A percentile compares a stretch with the other conserved stretches of the same genome.
phyloP scores from a whole-genome alignment of 805 yeast genomes.

The Wickerhamiella australiensis region DNA sequence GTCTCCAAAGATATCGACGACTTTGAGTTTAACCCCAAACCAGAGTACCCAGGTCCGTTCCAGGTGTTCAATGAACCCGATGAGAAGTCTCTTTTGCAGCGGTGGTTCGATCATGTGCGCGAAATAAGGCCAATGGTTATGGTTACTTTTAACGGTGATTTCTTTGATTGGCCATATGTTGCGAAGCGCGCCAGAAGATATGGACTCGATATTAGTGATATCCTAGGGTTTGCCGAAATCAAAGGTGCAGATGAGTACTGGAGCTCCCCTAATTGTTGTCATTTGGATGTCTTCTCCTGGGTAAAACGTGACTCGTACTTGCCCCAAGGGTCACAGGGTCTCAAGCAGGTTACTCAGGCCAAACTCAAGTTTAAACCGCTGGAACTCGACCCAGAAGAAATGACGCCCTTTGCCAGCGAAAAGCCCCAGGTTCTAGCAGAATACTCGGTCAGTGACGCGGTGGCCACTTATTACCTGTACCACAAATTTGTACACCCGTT shows the following conservation, averaged over 20 bases:
- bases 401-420: slow-evolving; percentile 96
- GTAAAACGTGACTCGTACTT: slow-evolving; percentile 93
- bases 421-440: slow-evolving; percentile 87
- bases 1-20: slow-evolving; percentile 91
- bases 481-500: slow-evolving; percentile 97
- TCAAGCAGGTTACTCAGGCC: slow-evolving; percentile 93
- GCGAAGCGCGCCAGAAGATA: slow-evolving; percentile 77
- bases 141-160: slow-evolving; percentile 96
- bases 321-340: slow-evolving; percentile 98
- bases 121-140: slow-evolving; percentile 92
- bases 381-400: slow-evolving; percentile 91
- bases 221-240: slow-evolving; percentile 88
- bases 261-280: slow-evolving; percentile 71
- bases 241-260: slow-evolving; percentile 93
- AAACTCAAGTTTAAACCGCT: slow-evolving; percentile 93
- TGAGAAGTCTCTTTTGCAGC: slow-evolving; percentile 58
- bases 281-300: slow-evolving; percentile 97
- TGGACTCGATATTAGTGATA: slow-evolving; percentile 78
- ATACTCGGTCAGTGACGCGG: slow-evolving; percentile 98
- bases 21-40: slow-evolving; percentile 94
- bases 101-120: slow-evolving; percentile 81
- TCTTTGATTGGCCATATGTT: slow-evolving; percentile 98
- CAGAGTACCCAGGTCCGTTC: slow-evolving; percentile 85
- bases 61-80: slow-evolving; percentile 81
- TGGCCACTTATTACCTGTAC: slow-evolving; percentile 90